phyloP scores from a whole-genome alignment of 148 eudicot genomes.

The Euryodendron excelsum region DNA sequence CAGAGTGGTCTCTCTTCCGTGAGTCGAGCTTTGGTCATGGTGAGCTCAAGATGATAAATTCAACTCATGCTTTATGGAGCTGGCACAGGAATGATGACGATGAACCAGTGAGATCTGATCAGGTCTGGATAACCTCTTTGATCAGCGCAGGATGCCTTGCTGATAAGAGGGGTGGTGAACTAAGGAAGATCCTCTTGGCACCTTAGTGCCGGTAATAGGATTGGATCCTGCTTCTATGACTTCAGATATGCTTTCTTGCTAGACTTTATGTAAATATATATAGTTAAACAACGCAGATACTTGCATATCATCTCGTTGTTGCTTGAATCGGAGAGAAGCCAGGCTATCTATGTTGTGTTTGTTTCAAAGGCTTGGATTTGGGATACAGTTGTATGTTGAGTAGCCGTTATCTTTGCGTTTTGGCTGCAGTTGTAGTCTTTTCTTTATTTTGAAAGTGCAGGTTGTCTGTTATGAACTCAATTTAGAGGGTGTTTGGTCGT shows the following conservation, averaged over 20 bases:
- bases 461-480: neutral
- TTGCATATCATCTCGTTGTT: neutral
- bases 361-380: neutral
- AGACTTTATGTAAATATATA: neutral
- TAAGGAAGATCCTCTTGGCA: slow-evolving; percentile 48
- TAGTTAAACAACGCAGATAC: neutral
- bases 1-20: slow-evolving; percentile 85
- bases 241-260: neutral
- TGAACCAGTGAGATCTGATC: slow-evolving; percentile 80
- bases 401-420: neutral
- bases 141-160: slow-evolving; percentile 57
- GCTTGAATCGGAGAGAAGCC: neutral
- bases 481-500: too few species aligned
- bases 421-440: neutral
- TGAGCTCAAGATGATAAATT: slow-evolving; percentile 68
- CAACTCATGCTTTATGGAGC: slow-evolving; percentile 81
- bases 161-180: slow-evolving; percentile 32
- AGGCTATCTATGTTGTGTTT: neutral
- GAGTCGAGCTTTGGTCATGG: slow-evolving; percentile 97
- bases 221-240: neutral
- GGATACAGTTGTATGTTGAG: too few species aligned
- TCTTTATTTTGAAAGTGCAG: neutral
- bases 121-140: slow-evolving; percentile 76
- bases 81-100: slow-evolving; percentile 94
- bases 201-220: slow-evolving; percentile 30